phyloP scores from a whole-genome alignment of 768 basidiomycete genomes.

The Rhodotorula kratochvilovae region DNA sequence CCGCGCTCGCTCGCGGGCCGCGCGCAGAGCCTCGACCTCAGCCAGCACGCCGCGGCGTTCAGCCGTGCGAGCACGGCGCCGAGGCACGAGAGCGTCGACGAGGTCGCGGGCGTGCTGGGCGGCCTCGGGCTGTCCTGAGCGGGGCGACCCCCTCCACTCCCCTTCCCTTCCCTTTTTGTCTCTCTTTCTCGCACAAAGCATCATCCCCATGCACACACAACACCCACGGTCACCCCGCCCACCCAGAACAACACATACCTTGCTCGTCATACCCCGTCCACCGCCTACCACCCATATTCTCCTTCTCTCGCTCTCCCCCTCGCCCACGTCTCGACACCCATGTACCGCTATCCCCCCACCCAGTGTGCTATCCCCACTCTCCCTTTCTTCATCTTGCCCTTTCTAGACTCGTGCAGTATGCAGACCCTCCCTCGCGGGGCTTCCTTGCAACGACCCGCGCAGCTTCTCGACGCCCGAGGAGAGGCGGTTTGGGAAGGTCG shows the following conservation, averaged over 20 bases:
- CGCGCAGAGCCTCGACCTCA: slow-evolving; percentile 83
- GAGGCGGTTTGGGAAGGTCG: background rate
- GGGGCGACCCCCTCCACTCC: background rate
- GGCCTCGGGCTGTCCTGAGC: slow-evolving; percentile 22
- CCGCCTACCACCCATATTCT: background rate
- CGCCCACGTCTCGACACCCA: no score
- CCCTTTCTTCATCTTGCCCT: no score
- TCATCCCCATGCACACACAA: background rate
- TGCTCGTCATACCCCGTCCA: background rate
- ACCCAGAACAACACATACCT: background rate
- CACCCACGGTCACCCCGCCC: background rate
- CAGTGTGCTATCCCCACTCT: background rate
- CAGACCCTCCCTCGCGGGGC: no score
- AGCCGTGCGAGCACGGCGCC: slow-evolving; percentile 15
- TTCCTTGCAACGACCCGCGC: background rate
- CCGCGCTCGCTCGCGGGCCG: slow-evolving; percentile 78
- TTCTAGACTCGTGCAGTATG: background rate
- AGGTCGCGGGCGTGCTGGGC: slow-evolving; percentile 34
- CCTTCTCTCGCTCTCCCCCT: background rate
- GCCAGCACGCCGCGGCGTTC: slow-evolving; percentile 54
- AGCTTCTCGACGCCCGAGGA: background rate
- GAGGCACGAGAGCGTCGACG: slow-evolving; percentile 29
- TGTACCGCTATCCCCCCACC: background rate
- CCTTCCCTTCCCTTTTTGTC: background rate
- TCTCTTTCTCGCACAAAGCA: background rate